Evolutionary conservation across 371 early-diverging fungal species (phyloP).

Genomic region (Rhizopus stolonifer): DNA sequence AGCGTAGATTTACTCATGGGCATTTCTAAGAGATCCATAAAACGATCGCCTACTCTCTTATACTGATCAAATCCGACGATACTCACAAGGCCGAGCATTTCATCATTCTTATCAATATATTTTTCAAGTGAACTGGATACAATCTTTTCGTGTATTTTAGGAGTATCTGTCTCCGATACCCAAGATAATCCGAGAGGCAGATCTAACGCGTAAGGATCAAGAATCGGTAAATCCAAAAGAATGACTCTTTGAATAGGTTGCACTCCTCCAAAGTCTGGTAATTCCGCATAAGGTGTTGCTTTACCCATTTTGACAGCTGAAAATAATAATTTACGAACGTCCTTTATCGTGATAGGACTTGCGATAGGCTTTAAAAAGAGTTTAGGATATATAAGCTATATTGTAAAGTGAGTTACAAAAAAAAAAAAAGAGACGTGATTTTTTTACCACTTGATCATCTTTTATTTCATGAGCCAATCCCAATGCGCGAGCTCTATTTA

Average conservation of each 20-base stretch:
- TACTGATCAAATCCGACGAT: constrained; percentile 25
- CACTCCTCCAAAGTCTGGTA: constrained; percentile 19
- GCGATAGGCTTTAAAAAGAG: constrained; percentile 18
- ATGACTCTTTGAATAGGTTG: constrained; percentile 18
- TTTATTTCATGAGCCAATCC: constrained; percentile 12
- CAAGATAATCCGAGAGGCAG: constrained; percentile 14
- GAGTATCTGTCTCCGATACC: constrained; percentile 10
- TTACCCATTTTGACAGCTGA: constrained; percentile 14
- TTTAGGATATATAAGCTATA: constrained; percentile 22
- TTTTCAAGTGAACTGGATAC: constrained; percentile 4
- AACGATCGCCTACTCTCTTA: constrained; percentile 26
- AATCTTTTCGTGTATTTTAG: constrained; percentile 19
- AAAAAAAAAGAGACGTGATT: not conserved
- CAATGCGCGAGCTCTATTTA: constrained; percentile 14
- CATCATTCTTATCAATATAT: constrained; percentile 9
- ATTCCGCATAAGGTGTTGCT: constrained; percentile 19
- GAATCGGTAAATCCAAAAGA: constrained; percentile 25
- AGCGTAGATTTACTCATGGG: constrained; percentile 26
- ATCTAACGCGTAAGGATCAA: constrained; percentile 24
- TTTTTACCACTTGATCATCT: constrained; percentile 19
- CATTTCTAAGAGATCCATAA: constrained; percentile 27
- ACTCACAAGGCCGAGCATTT: constrained; percentile 15
- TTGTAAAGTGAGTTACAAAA: not conserved
- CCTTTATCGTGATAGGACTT: constrained; percentile 25
- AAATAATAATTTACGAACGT: constrained; percentile 20